These are phyloP conservation scores for Senna siamea DNA, from an alignment of 306 rosid species.

Conservation along the genomic window DNA sequence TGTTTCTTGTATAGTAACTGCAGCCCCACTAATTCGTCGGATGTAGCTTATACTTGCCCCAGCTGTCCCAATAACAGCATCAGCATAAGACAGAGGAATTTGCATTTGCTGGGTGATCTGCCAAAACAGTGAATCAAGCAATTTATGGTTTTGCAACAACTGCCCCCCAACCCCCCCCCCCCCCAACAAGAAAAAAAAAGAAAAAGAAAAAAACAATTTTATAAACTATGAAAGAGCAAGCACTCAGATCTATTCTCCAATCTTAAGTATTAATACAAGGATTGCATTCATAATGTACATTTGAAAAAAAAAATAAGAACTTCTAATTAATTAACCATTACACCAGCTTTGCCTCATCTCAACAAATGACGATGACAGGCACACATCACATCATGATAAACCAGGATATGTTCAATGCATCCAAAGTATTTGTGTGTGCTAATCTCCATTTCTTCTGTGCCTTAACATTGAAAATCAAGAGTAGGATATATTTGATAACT, in stretches of 20 bases:
- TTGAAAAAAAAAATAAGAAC: conserved; percentile 10
- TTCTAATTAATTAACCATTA: background rate
- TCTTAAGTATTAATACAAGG: conserved; percentile 2
- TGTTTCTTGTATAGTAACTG: conserved; percentile 93
- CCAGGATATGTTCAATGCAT: background rate
- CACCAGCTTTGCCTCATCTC: conserved; percentile 1
- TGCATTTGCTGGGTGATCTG: conserved; percentile 97
- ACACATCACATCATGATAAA: no score
- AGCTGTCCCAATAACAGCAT: conserved; percentile 96
- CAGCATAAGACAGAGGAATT: conserved; percentile 90
- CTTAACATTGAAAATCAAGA: conserved; percentile 21
- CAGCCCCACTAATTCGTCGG: conserved; percentile 95
- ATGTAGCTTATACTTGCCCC: conserved; percentile 96
- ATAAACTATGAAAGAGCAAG: background rate
- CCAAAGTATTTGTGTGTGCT: background rate
- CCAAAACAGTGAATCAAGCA: conserved; percentile 42
- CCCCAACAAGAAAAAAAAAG: no score
- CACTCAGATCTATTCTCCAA: conserved; percentile 6
- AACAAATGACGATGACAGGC: conserved; percentile 18
- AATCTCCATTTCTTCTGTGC: conserved; percentile 9
- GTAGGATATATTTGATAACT: conserved; percentile 17
- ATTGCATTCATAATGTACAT: conserved; percentile 23
- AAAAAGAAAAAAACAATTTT: background rate
- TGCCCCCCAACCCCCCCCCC: no score
- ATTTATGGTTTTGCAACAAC: background rate